These are phyloP conservation scores for Globisporangium canariense DNA, from an alignment of 352 stramenopile species.

Conservation along the genomic window DNA sequence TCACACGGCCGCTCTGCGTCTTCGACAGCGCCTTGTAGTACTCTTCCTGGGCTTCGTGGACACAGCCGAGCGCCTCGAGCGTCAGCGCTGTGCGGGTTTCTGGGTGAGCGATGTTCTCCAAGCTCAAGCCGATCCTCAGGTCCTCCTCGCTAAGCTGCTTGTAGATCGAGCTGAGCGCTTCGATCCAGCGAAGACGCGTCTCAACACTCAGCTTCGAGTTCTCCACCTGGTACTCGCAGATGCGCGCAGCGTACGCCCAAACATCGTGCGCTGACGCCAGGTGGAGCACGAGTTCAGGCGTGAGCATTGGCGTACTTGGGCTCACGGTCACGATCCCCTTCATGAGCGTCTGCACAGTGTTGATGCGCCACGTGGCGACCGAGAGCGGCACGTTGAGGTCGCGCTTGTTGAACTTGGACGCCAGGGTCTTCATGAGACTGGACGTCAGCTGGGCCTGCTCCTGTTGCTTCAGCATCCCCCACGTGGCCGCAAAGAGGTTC, in stretches of 20 bases:
- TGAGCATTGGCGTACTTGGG: conserved; percentile 61
- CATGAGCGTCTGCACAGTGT: conserved; percentile 85
- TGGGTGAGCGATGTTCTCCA: conserved; percentile 71
- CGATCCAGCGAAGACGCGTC: conserved; percentile 80
- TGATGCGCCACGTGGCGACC: conserved; percentile 52
- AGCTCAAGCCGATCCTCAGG: conserved; percentile 68
- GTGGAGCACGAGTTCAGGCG: conserved; percentile 81
- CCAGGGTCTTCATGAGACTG: conserved; percentile 73
- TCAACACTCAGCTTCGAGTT: conserved; percentile 64
- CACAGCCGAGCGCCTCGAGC: conserved; percentile 77
- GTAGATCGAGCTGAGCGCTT: conserved; percentile 82
- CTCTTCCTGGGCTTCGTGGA: conserved; percentile 86
- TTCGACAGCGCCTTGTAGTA: conserved; percentile 85
- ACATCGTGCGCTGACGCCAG: conserved; percentile 82
- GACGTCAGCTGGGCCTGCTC: conserved; percentile 57
- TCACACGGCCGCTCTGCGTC: conserved; percentile 63
- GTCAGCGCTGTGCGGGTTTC: conserved; percentile 73
- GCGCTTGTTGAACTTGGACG: conserved; percentile 87
- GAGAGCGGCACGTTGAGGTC: conserved; percentile 74
- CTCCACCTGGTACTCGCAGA: conserved; percentile 85
- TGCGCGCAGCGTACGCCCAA: conserved; percentile 61
- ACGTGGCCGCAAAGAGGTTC: conserved; percentile 63
- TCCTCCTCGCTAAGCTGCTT: conserved; percentile 86
- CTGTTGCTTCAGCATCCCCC: conserved; percentile 37
- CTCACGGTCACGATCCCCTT: conserved; percentile 64